Evolutionary conservation across 257 asterid genomes (phyloP), one percentile per base, ranked within the genome.

Genomic region (Solanum okadae): DNA sequence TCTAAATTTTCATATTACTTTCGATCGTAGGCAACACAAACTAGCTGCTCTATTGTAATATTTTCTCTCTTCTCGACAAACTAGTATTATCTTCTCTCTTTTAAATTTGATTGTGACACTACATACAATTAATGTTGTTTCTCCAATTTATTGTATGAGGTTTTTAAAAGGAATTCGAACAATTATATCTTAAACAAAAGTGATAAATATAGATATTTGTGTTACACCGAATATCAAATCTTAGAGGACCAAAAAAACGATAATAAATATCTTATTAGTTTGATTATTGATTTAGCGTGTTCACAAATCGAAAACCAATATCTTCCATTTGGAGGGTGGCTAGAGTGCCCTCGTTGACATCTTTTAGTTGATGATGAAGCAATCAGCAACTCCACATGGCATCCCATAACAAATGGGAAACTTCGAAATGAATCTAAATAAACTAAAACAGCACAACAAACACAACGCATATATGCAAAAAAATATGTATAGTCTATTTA

Each of bases 341-440:
- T 3, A 38, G 34, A 40, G 61, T 38, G 49, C 22, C 59, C 34
- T 22, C 34, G 49, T 37, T 38, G 84, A 77, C 61, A n/a, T 77
- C n/a, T 52, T 77, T 7, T 40, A n/a, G 84, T 25, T 78, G 84
- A 77, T 78, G 84, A 77, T 78, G 84, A 77, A 77, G 68, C 25
- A 56, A 59, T 22, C 68, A 59, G 1, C 34, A 77, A 40, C n/a
- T 13, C 63, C 63, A 77, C 61, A n/a, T 77, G 59, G 84, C 61
- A 37, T 76, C 56, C 34, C 83, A 77, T 14, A 77, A 4, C 84
- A n/a, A 5, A 78, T 40, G 82, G 84, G 13, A 22, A 56, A 59
- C 67, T 59, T 59, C 67, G 25, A 59, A 59, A 59, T 59, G 5
- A 59, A 59, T 7, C 67, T 59, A 59, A 59, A 20, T 8, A 59